phyloP scores from a whole-genome alignment of 257 asterid genomes.

The Pogostemon cablin region DNA sequence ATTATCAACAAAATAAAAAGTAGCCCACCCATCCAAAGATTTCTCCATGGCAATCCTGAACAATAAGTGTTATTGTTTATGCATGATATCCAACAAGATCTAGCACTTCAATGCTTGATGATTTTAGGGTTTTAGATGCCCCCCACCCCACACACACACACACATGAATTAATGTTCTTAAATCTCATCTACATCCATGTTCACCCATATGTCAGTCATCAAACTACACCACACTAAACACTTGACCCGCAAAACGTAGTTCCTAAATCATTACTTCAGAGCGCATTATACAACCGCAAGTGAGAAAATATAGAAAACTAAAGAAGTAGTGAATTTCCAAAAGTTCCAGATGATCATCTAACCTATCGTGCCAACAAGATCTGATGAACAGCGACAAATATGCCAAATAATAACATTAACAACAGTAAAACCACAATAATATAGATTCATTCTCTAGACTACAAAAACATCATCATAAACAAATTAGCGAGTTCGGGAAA shows the following conservation, averaged over 20 bases:
- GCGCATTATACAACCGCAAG: neutral
- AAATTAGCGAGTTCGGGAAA: neutral
- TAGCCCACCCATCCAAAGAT: neutral
- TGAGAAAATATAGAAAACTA: neutral
- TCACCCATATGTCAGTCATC: conserved; percentile 7
- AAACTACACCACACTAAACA: conserved; percentile 18
- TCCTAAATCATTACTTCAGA: conserved; percentile 15
- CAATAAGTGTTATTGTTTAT: neutral
- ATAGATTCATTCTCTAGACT: conserved; percentile 1
- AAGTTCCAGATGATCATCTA: neutral
- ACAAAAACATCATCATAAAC: neutral
- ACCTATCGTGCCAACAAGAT: conserved; percentile 23
- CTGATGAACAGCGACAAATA: conserved; percentile 13
- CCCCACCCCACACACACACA: neutral
- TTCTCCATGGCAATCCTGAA: neutral
- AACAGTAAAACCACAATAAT: conserved; percentile 21
- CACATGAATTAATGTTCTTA: neutral
- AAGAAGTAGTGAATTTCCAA: neutral
- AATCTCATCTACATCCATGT: neutral
- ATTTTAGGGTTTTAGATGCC: neutral
- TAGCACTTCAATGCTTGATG: neutral
- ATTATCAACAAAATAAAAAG: neutral
- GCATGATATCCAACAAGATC: neutral
- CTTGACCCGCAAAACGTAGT: conserved; percentile 5
- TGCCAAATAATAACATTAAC: neutral